Evolutionary conservation across 768 basidiomycete genomes (phyloP), one percentile per base, ranked within the genome.

Genomic region (Pulveroboletus frians): DNA sequence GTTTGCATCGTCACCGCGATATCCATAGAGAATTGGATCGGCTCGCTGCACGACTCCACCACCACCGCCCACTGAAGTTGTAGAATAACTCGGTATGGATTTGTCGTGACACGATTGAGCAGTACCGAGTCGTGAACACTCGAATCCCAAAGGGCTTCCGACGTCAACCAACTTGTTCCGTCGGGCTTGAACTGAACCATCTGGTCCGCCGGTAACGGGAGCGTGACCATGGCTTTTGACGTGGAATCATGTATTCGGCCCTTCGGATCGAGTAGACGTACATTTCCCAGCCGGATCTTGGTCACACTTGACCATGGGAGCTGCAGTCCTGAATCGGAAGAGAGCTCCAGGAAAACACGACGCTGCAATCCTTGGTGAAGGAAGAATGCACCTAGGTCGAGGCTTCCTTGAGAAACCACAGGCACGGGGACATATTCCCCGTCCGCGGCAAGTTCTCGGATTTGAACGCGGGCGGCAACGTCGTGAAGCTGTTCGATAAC

Each of bases 311-410:
- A 77, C 94, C 93, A 97, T 1, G 89, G 89, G 45, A 97, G 77
- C 55, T 94, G 87, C 36, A 78, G 79, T 1, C 95, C 95, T 11
- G 95, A 95, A 61, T 91, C 86, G 44, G 90, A 95, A 14, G 82
- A 83, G 29, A 98, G 72, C 1, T 78, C 80, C 49, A 99, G 67
- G 31, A 78, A 70, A 43, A 99, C 69, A 11, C 89, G 81, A 18
- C 96, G 78, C 64, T 99, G 96, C 21, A 97, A 70, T 23, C 96
- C 96, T 70, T 99, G 96, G 59, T 90, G 93, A 17, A 98, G 74
- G 50, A 80, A 81, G 69, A 96, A 95, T 46, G 81, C 81, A 14
- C 93, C 92, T 5, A 86, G 81, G 66, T 95, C 93, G 45, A 91
- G 74, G 49, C 71, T 71, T 15, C 83, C 80, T 47, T 83, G 79